Evolutionary conservation across 768 basidiomycete species (phyloP).

Genomic region (Fomitopsis pulvina): DNA sequence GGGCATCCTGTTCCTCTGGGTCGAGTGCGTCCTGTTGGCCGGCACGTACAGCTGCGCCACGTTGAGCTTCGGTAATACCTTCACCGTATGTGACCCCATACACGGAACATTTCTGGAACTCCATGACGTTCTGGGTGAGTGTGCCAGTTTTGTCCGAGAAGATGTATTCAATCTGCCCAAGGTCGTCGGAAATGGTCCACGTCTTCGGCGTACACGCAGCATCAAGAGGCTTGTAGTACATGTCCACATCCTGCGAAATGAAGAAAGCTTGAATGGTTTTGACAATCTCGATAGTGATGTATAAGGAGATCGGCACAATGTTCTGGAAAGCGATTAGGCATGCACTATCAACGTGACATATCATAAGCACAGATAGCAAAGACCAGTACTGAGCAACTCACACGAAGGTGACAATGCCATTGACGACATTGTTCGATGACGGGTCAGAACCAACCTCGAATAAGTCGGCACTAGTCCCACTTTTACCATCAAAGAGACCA

Average conservation of each 20-base stretch:
- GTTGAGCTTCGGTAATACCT: constrained; percentile 91
- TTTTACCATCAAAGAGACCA: constrained; percentile 58
- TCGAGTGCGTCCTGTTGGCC: constrained; percentile 61
- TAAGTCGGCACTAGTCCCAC: constrained; percentile 58
- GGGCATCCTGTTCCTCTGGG: constrained; percentile 63
- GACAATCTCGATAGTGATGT: constrained; percentile 97
- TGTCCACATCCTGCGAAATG: constrained; percentile 92
- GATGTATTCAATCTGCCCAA: constrained; percentile 96
- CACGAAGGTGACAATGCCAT: constrained; percentile 88
- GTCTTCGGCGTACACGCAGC: constrained; percentile 91
- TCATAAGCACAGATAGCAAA: neutral
- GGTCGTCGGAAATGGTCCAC: constrained; percentile 98
- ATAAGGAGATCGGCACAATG: constrained; percentile 91
- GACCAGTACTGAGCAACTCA: constrained; percentile 35
- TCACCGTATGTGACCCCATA: constrained; percentile 84
- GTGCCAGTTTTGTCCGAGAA: constrained; percentile 96
- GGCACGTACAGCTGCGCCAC: constrained; percentile 82
- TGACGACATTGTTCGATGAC: constrained; percentile 53
- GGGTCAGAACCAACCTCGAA: constrained; percentile 68
- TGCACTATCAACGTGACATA: constrained; percentile 43
- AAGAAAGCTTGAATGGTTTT: constrained; percentile 97
- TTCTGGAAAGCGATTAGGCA: constrained; percentile 96
- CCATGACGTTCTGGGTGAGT: constrained; percentile 97
- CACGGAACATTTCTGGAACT: constrained; percentile 94
- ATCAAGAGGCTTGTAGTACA: constrained; percentile 88